Evolutionary conservation across 1,284 basidiomycete genomes (phyloP).

Genomic region (Anthracocystis panici-leucophaei): DNA sequence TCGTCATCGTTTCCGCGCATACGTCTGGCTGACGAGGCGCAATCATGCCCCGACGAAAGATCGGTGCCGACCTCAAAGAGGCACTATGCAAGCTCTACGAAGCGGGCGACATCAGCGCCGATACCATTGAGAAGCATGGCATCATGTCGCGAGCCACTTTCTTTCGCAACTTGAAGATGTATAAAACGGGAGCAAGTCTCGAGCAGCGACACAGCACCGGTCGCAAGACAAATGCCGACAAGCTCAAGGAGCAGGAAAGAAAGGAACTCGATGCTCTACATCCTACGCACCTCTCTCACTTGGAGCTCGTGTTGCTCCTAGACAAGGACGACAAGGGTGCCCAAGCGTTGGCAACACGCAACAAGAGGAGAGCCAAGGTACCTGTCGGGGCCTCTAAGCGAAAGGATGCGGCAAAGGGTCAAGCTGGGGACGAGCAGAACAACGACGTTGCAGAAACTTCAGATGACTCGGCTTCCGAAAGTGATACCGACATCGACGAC

Average conservation of each 20-base stretch:
- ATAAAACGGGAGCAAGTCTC: constrained; percentile 49
- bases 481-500: constrained; percentile 29
- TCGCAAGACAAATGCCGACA: constrained; percentile 53
- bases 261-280: constrained; percentile 37
- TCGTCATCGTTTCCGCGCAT: background rate
- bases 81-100: constrained; percentile 55
- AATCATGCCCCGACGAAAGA: constrained; percentile 49
- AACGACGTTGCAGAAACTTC: background rate
- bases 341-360: background rate
- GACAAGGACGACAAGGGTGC: constrained; percentile 24
- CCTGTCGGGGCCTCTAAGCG: constrained; percentile 13
- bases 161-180: constrained; percentile 51
- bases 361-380: constrained; percentile 25
- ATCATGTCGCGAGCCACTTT: constrained; percentile 56
- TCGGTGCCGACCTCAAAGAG: constrained; percentile 56
- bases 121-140: constrained; percentile 52
- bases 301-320: constrained; percentile 35
- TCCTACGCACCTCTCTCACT: constrained; percentile 29
- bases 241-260: constrained; percentile 47
- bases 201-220: constrained; percentile 54
- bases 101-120: constrained; percentile 51
- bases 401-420: constrained; percentile 9
- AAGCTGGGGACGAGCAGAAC: constrained; percentile 1
- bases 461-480: constrained; percentile 36
- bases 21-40: background rate